Percentiles rank a stretch among this genome's conserved stretches.
These are phyloP conservation scores for Solanum pennellii DNA, from an alignment of 257 asterid genomes.

Conservation along the genomic window DNA sequence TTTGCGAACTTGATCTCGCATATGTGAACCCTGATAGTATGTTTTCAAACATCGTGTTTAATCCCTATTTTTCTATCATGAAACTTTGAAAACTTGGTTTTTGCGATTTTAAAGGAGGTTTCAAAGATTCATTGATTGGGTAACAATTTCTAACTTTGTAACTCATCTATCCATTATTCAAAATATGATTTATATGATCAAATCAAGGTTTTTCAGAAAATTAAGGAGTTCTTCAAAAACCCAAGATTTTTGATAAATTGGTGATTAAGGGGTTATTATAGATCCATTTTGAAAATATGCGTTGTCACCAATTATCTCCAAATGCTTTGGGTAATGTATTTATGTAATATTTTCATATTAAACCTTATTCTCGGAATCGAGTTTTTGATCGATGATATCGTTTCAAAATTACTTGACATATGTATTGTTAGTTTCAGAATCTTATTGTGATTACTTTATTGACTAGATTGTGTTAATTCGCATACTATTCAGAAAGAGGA, in stretches of 20 bases:
- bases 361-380: not conserved
- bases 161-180: not conserved
- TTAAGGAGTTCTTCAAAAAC: not conserved
- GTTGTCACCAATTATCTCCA: not conserved
- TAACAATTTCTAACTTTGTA: no score
- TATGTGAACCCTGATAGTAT: no score
- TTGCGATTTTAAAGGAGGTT: not conserved
- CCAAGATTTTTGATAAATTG: not conserved
- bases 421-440: no score
- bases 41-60: no score
- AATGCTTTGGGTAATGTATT: not conserved
- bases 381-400: not conserved
- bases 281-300: not conserved
- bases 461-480: no score
- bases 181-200: no score
- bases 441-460: not conserved
- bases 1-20: no score
- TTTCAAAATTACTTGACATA: not conserved
- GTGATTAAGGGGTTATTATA: not conserved
- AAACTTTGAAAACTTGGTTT: not conserved
- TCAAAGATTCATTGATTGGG: not conserved
- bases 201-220: no score
- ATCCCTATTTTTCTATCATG: not conserved
- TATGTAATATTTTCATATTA: not conserved
- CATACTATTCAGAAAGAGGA: not conserved